Conservation (phyloP, 805 yeast genomes). For the Metschnikowia continentalis region DNA sequence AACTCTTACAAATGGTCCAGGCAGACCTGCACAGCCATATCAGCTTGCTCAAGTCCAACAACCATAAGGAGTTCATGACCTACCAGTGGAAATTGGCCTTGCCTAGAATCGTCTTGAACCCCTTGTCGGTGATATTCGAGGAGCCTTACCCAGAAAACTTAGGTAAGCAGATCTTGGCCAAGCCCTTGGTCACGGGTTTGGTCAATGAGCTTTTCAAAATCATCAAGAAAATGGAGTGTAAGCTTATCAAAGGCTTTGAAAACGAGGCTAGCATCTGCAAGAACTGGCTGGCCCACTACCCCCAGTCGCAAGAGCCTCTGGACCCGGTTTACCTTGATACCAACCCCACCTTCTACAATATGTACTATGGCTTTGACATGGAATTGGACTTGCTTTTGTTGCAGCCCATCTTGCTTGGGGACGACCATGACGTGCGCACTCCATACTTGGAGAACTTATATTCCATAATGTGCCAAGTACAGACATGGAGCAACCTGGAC, state of each 20-base stretch:
- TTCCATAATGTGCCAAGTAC: constrained; percentile 67
- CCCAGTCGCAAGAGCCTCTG: constrained; percentile 20
- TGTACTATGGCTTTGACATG: constrained; percentile 46
- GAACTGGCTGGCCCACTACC: constrained; percentile 47
- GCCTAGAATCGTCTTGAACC: constrained; percentile 73
- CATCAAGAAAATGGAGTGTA: constrained; percentile 73
- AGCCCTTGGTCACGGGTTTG: constrained; percentile 79
- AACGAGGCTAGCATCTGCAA: constrained; percentile 57
- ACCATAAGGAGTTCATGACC: constrained; percentile 55
- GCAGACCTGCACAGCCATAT: constrained; percentile 34
- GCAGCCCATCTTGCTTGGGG: constrained; percentile 87
- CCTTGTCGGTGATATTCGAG: constrained; percentile 71
- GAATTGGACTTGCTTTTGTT: constrained; percentile 72
- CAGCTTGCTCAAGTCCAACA: constrained; percentile 47
- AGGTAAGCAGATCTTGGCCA: constrained; percentile 67
- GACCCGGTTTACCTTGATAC: constrained; percentile 25
- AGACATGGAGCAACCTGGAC: constrained; percentile 38
- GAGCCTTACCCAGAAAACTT: constrained; percentile 58
- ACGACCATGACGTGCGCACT: constrained; percentile 78
- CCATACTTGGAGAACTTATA: constrained; percentile 88
- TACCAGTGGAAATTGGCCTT: constrained; percentile 86
- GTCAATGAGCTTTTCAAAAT: constrained; percentile 71
- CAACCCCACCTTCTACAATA: constrained; percentile 62
- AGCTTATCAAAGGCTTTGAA: constrained; percentile 64
- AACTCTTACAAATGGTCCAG: constrained; percentile 31